Conservation (phyloP, 768 basidiomycete species). For the Tulasnella sp. region DNA sequence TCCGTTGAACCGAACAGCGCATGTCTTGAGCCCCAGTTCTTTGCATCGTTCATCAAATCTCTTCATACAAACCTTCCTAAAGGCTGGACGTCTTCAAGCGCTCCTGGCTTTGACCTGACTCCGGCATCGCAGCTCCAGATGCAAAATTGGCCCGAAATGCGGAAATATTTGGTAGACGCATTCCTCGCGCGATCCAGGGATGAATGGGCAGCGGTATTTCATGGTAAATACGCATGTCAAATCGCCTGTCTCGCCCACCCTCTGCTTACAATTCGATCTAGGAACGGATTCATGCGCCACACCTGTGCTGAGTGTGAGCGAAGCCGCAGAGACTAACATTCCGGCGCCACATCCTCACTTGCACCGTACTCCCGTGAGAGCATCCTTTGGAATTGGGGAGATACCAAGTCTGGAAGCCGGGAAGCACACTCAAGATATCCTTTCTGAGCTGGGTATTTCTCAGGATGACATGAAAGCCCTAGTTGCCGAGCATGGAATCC, state of each 20-base stretch:
- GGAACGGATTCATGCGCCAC: constrained; percentile 63
- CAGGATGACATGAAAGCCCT: neutral
- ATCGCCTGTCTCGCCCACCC: neutral
- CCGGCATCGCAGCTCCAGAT: constrained; percentile 40
- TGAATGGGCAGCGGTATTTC: constrained; percentile 58
- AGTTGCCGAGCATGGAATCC: neutral
- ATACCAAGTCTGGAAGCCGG: constrained; percentile 36
- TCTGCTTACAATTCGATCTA: constrained; percentile 23
- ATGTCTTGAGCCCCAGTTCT: constrained; percentile 67
- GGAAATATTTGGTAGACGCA: constrained; percentile 48
- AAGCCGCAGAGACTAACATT: constrained; percentile 40
- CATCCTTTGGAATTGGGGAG: constrained; percentile 15
- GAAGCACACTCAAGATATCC: constrained; percentile 42
- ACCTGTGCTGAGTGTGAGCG: constrained; percentile 53
- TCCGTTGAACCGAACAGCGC: constrained; percentile 33
- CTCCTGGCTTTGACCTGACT: constrained; percentile 31
- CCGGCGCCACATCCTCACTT: constrained; percentile 48
- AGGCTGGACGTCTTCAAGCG: constrained; percentile 26
- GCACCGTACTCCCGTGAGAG: constrained; percentile 27
- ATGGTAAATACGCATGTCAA: constrained; percentile 33
- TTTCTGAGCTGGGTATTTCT: constrained; percentile 35
- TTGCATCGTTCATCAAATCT: constrained; percentile 44
- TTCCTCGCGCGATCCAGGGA: constrained; percentile 52
- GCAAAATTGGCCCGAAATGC: constrained; percentile 46
- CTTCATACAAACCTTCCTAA: constrained; percentile 43